These are phyloP conservation scores for Fusarium lateritium DNA, from an alignment of 2,329 filamentous ascomycete genomes.

Conservation along the genomic window DNA sequence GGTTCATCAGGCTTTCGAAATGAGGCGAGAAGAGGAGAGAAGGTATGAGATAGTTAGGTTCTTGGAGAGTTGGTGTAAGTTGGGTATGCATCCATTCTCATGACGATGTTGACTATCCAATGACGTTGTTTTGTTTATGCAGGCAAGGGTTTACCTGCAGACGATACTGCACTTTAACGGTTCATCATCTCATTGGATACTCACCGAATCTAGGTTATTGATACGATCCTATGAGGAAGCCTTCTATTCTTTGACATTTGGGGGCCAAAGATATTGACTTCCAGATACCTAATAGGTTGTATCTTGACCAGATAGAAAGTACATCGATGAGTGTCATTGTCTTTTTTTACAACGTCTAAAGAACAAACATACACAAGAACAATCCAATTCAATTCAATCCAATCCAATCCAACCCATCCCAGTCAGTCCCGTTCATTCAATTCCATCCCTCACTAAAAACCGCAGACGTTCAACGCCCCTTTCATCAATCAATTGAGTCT, in stretches of 20 bases:
- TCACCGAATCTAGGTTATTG: slow-evolving; percentile 10
- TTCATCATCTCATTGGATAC: slow-evolving; percentile 25
- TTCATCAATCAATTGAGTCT: slow-evolving; percentile 17
- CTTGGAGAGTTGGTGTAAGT: slow-evolving; percentile 27
- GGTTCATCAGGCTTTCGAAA: slow-evolving; percentile 1
- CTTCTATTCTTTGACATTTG: background rate
- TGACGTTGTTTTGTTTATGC: slow-evolving; percentile 8
- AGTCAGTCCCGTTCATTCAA: slow-evolving; percentile 3
- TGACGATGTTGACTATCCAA: slow-evolving; percentile 21
- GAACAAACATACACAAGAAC: slow-evolving; percentile 24
- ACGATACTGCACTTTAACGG: slow-evolving; percentile 15
- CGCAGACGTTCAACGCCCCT: slow-evolving; percentile 25
- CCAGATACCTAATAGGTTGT: background rate
- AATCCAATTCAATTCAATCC: slow-evolving; percentile 24
- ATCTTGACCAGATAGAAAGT: background rate
- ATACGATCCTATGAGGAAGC: slow-evolving; percentile 17
- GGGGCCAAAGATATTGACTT: slow-evolving; percentile 7
- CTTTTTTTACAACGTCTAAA: slow-evolving; percentile 37
- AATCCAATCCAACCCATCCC: slow-evolving; percentile 15
- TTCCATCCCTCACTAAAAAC: slow-evolving; percentile 6
- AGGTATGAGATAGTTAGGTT: slow-evolving; percentile 7
- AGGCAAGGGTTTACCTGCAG: slow-evolving; percentile 24
- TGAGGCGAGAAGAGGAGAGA: slow-evolving; percentile 17
- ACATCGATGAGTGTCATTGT: slow-evolving; percentile 27
- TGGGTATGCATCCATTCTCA: slow-evolving; percentile 23